phyloP scores from a whole-genome alignment of 805 yeast species.

The Hanseniaspora guilliermondii region DNA sequence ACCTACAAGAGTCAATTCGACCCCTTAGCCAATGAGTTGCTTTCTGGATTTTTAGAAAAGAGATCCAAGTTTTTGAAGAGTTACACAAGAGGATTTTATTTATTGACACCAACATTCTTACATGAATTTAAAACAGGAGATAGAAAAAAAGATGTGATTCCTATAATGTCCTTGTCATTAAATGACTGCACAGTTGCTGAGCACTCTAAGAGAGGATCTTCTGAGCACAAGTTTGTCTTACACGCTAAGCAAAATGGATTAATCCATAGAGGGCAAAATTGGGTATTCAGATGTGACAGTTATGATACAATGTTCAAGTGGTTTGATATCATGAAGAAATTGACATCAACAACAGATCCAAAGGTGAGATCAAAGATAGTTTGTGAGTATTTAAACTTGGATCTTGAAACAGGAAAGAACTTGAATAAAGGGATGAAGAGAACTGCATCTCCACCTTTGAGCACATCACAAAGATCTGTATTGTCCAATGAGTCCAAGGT shows the following conservation, averaged over 20 bases:
- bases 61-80: slow-evolving; percentile 83
- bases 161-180: slow-evolving; percentile 69
- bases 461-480: slow-evolving; percentile 4
- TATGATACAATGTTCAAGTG: slow-evolving; percentile 70
- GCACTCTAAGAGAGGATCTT: slow-evolving; percentile 62
- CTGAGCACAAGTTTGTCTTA: slow-evolving; percentile 65
- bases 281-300: slow-evolving; percentile 88
- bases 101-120: slow-evolving; percentile 71
- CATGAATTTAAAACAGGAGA: slow-evolving; percentile 85
- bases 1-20: slow-evolving; percentile 57
- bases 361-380: slow-evolving; percentile 42
- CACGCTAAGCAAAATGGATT: slow-evolving; percentile 64
- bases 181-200: slow-evolving; percentile 74
- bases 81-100: slow-evolving; percentile 85
- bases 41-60: slow-evolving; percentile 75
- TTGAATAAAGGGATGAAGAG: neutral
- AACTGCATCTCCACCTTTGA: neutral
- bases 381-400: slow-evolving; percentile 20
- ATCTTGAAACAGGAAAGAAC: slow-evolving; percentile 6
- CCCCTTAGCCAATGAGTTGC: slow-evolving; percentile 52
- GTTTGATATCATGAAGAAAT: slow-evolving; percentile 63
- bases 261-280: slow-evolving; percentile 71
- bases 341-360: slow-evolving; percentile 54
- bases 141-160: slow-evolving; percentile 65
- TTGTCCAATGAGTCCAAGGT: slow-evolving; percentile 4